These are phyloP conservation scores for Trichoderma koningiopsis DNA, from an alignment of 2,329 filamentous ascomycete genomes.

Conservation along the genomic window DNA sequence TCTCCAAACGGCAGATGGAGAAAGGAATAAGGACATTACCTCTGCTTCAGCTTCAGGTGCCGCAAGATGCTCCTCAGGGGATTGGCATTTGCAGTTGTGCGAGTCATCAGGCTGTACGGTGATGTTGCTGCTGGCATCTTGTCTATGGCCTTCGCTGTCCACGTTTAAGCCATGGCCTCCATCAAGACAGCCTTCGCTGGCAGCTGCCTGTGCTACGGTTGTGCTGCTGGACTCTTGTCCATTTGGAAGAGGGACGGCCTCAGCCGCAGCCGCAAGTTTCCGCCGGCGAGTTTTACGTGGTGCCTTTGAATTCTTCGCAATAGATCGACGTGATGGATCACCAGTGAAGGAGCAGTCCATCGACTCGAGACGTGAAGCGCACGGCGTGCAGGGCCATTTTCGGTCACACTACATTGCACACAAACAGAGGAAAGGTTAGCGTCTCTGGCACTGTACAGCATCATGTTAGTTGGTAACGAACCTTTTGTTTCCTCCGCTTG, in stretches of 20 bases:
- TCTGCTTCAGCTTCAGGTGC: not conserved
- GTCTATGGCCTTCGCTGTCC: not conserved
- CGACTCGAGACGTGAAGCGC: constrained; percentile 36
- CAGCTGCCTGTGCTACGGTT: not conserved
- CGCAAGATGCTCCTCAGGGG: not conserved
- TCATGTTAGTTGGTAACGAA: constrained; percentile 18
- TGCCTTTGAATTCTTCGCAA: not conserved
- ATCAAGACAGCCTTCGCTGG: not conserved
- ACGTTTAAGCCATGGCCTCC: not conserved
- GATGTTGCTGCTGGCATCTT: not conserved
- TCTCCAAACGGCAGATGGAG: not conserved
- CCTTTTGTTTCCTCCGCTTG: constrained; percentile 45
- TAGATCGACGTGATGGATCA: constrained; percentile 33
- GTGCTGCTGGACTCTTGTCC: not conserved
- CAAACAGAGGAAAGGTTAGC: not conserved
- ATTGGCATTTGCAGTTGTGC: too few species aligned
- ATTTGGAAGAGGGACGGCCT: not conserved
- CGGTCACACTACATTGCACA: constrained; percentile 36
- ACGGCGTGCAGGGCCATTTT: constrained; percentile 40
- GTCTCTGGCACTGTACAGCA: not conserved
- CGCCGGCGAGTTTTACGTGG: not conserved
- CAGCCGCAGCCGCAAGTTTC: not conserved
- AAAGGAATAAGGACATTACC: not conserved
- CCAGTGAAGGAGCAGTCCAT: constrained; percentile 24
- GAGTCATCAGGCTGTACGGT: not conserved